phyloP scores from a whole-genome alignment of 176 grass and related monocot genomes.

The Poa pratensis region DNA sequence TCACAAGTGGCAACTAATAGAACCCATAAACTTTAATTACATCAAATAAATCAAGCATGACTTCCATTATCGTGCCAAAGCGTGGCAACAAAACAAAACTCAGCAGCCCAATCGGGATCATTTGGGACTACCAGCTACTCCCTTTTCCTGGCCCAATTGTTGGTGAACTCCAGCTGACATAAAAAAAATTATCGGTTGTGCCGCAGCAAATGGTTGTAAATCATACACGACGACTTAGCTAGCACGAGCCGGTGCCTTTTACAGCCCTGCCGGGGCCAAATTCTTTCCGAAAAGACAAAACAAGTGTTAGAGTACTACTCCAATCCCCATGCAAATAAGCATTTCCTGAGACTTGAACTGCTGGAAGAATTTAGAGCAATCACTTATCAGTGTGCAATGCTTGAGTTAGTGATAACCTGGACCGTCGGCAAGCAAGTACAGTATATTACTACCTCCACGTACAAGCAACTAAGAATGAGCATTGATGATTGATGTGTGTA shows the following conservation, averaged over 20 bases:
- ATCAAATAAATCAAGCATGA: background rate
- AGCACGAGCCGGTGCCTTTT: constrained; percentile 15
- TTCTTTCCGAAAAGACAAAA: constrained; percentile 12
- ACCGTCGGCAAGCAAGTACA: background rate
- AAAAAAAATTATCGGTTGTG: background rate
- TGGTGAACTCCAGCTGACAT: background rate
- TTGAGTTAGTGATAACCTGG: constrained; percentile 15
- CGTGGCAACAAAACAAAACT: background rate
- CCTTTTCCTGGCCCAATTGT: too few relatives aligned
- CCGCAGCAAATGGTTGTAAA: background rate
- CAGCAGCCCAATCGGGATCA: background rate
- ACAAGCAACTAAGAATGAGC: constrained; percentile 34
- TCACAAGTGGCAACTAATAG: background rate
- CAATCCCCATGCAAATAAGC: constrained; percentile 10
- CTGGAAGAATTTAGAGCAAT: constrained; percentile 15
- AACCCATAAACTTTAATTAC: background rate
- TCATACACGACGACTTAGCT: background rate
- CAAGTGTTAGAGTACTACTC: background rate
- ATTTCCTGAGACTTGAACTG: constrained; percentile 20
- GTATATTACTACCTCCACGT: constrained; percentile 31
- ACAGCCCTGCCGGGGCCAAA: background rate
- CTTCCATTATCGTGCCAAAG: constrained; percentile 10
- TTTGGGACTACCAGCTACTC: background rate
- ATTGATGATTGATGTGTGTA: background rate
- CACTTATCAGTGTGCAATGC: background rate